phyloP scores from a whole-genome alignment of 2,329 filamentous ascomycete species.

The Ceratocystis variospora region DNA sequence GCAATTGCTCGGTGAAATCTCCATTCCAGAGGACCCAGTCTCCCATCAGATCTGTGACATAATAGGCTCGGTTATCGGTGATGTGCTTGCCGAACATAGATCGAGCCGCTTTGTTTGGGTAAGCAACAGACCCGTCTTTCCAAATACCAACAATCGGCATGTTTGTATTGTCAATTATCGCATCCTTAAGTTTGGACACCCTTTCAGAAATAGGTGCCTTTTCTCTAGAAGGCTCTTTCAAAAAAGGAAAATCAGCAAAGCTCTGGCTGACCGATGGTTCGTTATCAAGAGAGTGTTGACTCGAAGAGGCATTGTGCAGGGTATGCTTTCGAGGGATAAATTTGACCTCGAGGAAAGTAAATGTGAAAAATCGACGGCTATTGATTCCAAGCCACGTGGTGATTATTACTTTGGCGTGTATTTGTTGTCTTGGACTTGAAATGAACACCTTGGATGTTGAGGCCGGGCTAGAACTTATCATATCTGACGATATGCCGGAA shows the following conservation, averaged over 20 bases:
- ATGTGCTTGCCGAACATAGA: conserved; percentile 35
- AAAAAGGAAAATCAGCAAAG: background rate
- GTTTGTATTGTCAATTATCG: conserved; percentile 58
- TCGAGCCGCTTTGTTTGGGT: conserved; percentile 55
- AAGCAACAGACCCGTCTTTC: conserved; percentile 61
- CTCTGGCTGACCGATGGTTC: too few relatives aligned
- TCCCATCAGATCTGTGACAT: conserved; percentile 39
- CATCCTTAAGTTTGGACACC: conserved; percentile 61
- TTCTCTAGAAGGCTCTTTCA: background rate
- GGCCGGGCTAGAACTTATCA: conserved; percentile 22
- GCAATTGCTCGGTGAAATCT: conserved; percentile 47
- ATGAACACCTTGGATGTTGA: background rate
- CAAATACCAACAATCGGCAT: conserved; percentile 68
- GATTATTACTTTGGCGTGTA: conserved; percentile 61
- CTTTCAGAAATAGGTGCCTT: conserved; percentile 58
- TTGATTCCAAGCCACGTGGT: conserved; percentile 58
- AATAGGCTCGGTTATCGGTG: conserved; percentile 25
- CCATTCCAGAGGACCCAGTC: conserved; percentile 51
- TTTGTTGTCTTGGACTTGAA: conserved; percentile 23
- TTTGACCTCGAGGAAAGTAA: conserved; percentile 48
- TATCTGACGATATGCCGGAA: background rate
- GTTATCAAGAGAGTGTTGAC: background rate
- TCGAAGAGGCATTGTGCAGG: background rate
- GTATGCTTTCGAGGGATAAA: background rate
- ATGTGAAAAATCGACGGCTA: conserved; percentile 53